Evolutionary conservation across 169 alveolate species (phyloP).

Genomic region (Plasmodium gaboni): DNA sequence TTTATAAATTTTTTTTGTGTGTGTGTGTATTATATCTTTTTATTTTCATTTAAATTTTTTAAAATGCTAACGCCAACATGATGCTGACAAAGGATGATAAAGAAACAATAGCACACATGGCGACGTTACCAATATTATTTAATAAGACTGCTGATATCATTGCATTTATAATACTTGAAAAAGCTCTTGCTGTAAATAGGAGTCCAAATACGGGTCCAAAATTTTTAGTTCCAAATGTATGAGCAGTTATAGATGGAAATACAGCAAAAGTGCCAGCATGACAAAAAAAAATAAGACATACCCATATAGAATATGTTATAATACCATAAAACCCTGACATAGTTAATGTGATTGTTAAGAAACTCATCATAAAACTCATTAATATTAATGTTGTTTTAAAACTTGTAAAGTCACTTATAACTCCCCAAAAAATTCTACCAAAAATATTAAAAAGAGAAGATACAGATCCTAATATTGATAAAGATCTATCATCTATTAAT

Average conservation of each 20-base stretch:
- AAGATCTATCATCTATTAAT: constrained; percentile 59
- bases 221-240: constrained; percentile 79
- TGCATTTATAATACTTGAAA: constrained; percentile 58
- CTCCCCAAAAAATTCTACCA: constrained; percentile 66
- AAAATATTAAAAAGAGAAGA: constrained; percentile 47
- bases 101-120: constrained; percentile 71
- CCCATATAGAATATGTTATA: constrained; percentile 55
- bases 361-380: constrained; percentile 63
- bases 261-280: constrained; percentile 79
- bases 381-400: constrained; percentile 50
- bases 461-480: constrained; percentile 56
- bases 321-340: constrained; percentile 57
- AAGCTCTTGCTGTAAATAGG: constrained; percentile 79
- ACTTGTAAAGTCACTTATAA: constrained; percentile 55
- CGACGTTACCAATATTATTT: constrained; percentile 48
- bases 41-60: background rate
- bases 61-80: constrained; percentile 47
- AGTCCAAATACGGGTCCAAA: constrained; percentile 83
- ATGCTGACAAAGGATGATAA: constrained; percentile 61
- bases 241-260: constrained; percentile 81
- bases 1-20: too few relatives aligned
- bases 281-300: constrained; percentile 64
- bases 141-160: constrained; percentile 49
- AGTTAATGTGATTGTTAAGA: constrained; percentile 54
- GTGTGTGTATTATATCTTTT: too few relatives aligned